Conservation (phyloP, 768 basidiomycete species). For the Pleurotus djamor region DNA sequence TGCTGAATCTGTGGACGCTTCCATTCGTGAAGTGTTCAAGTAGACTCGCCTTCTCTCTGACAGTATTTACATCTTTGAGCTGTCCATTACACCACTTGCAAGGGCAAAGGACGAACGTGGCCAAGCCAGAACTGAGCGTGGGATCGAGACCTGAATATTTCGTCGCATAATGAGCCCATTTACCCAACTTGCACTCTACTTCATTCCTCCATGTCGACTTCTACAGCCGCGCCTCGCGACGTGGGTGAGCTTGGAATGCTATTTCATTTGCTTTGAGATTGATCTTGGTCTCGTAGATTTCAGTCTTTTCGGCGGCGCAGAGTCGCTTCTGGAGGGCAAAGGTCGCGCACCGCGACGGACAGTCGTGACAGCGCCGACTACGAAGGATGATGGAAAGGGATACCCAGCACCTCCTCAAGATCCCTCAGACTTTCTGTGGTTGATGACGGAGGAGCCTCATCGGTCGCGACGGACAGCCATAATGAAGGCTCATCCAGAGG, state of each 20-base stretch:
- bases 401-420: constrained; percentile 63
- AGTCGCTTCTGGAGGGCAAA: constrained; percentile 60
- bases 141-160: background rate
- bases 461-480: constrained; percentile 84
- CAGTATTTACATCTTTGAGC: too few species aligned
- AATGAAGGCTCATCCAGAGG: constrained; percentile 93
- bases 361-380: constrained; percentile 35
- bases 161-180: background rate
- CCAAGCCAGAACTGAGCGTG: background rate
- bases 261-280: too few species aligned
- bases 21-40: too few species aligned
- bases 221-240: background rate
- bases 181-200: background rate
- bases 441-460: constrained; percentile 98
- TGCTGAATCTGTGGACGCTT: too few species aligned
- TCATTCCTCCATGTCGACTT: background rate
- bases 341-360: constrained; percentile 51
- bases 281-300: constrained; percentile 48
- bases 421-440: constrained; percentile 89
- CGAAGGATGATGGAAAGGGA: constrained; percentile 34
- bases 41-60: too few species aligned
- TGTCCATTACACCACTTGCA: too few species aligned
- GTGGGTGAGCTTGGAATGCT: background rate
- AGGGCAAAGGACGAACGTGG: background rate
- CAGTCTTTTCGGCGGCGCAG: constrained; percentile 83